phyloP scores from a whole-genome alignment of 2,329 filamentous ascomycete species.

The Aspergillus sp. region DNA sequence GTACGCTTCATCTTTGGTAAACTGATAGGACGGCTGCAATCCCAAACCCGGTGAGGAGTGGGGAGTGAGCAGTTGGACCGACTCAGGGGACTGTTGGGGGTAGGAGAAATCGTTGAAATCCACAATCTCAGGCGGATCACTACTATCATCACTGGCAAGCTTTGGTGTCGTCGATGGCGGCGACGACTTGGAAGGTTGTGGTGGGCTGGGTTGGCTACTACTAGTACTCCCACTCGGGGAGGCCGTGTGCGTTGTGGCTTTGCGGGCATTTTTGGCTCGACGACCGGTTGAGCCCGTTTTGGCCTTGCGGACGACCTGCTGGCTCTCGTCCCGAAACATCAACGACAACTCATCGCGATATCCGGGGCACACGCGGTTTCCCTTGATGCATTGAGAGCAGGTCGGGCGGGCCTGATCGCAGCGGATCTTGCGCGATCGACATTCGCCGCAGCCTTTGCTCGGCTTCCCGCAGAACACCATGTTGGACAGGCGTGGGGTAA shows the following conservation, averaged over 20 bases:
- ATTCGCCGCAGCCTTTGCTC: conserved; percentile 46
- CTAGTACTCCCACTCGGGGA: conserved; percentile 24
- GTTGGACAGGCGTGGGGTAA: conserved; percentile 10
- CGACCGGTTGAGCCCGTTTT: conserved; percentile 8
- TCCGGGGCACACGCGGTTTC: conserved; percentile 61
- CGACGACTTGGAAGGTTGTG: neutral
- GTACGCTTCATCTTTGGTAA: conserved; percentile 31
- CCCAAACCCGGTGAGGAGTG: conserved; percentile 15
- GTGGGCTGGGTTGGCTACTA: conserved; percentile 9
- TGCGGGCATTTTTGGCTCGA: conserved; percentile 9
- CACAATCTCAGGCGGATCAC: conserved; percentile 1
- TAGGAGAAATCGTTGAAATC: conserved; percentile 22
- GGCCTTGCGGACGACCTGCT: conserved; percentile 57
- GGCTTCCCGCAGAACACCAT: conserved; percentile 47
- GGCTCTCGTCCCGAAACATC: conserved; percentile 67
- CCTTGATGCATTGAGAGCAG: conserved; percentile 63
- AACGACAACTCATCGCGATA: conserved; percentile 64
- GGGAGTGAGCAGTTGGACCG: conserved; percentile 10
- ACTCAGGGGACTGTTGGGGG: conserved; percentile 11
- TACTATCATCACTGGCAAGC: neutral
- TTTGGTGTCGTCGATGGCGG: neutral
- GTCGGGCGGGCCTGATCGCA: conserved; percentile 62
- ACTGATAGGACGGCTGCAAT: conserved; percentile 25
- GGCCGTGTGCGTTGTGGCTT: conserved; percentile 13
- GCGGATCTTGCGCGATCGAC: conserved; percentile 44